phyloP scores from a whole-genome alignment of 139 green algal species.

The Micractinium sp. region DNA sequence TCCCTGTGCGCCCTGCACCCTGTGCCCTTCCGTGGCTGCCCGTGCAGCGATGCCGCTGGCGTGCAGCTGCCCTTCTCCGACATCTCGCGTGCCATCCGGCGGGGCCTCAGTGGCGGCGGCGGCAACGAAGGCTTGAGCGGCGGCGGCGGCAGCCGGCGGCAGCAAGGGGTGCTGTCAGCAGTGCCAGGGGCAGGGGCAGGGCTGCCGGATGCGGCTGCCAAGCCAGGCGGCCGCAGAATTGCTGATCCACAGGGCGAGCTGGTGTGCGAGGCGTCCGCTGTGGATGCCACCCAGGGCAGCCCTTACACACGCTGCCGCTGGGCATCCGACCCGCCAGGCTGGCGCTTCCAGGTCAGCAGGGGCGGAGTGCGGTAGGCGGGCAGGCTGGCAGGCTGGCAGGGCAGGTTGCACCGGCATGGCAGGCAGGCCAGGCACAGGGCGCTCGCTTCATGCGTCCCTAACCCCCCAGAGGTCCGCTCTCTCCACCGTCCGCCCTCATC shows the following conservation, averaged over 20 bases:
- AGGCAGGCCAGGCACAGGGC: too few species aligned
- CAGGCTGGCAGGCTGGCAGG: not conserved
- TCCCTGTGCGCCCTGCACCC: constrained; percentile 48
- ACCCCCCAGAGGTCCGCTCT: too few species aligned
- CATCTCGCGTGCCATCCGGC: constrained; percentile 15
- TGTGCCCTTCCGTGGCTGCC: constrained; percentile 35
- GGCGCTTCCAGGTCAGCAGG: constrained; percentile 40
- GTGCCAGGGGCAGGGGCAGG: not conserved
- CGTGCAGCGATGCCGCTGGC: constrained; percentile 64
- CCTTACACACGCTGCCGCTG: constrained; percentile 37
- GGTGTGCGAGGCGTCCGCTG: not conserved
- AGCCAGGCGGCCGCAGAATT: not conserved
- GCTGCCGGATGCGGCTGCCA: not conserved
- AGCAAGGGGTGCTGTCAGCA: not conserved
- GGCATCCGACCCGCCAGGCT: constrained; percentile 7
- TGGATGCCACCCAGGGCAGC: constrained; percentile 36
- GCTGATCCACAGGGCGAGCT: not conserved
- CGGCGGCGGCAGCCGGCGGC: not conserved
- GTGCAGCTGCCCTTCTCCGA: constrained; percentile 46
- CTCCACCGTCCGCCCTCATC: too few species aligned
- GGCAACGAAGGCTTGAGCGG: not conserved
- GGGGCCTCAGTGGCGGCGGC: not conserved
- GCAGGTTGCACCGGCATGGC: too few species aligned
- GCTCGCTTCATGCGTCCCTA: too few species aligned
- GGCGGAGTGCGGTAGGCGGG: not conserved